Base-by-base conservation (phyloP, 2,329 filamentous ascomycete species). In the Penicillium sp. region DNA sequence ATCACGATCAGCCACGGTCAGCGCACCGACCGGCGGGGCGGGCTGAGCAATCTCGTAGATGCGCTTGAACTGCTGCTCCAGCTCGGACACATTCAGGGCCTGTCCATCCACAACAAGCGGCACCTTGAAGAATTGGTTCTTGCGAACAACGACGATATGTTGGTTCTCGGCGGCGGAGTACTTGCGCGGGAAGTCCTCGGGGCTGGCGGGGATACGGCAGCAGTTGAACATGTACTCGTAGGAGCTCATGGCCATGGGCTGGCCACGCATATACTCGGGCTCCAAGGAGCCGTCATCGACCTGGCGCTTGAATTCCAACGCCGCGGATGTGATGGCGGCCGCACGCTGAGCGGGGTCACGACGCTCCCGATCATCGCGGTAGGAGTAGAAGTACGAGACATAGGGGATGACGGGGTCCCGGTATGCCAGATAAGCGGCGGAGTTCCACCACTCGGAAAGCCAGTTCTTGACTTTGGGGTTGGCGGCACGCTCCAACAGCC, bases 141-240 rank as follows among this genome's bases (percentile, higher is more conserved):
- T 96, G 72, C 93, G 85, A 52, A 96, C 80, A 34, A 83, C 93
- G 42, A 95, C 72, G 58, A 98, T 88, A 74, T 97, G 86, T 73
- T 91, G 86, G 76, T 96, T 81, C 54, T 86, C 80, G 51, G 81
- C 73, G 49, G 81, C 72, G 9, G 83, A 73, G 72, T 85, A 95
- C 73, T 96, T 96, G 66, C 86, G 76, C 8, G 88, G 86, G 65
- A 88, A 82, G 67, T 98, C 93, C 32, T 83, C 80, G 9, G 88
- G 86, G 63, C 85, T 85, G 46, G 86, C 86, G 28, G 91, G 85
- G 36, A 97, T 84, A 59, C 93, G 85, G 70, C 82, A 87, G 71
- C 82, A 83, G 73, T 98, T 97, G 81, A 98, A 98, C 93, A 98
- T 98, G 81, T 85, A 97, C 75, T 95, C 78, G 77, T 96, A 97